A percentile compares a stretch with the other conserved stretches of the same genome.
Conservation (phyloP, 805 yeast species). For the Barnettozyma sp. region DNA sequence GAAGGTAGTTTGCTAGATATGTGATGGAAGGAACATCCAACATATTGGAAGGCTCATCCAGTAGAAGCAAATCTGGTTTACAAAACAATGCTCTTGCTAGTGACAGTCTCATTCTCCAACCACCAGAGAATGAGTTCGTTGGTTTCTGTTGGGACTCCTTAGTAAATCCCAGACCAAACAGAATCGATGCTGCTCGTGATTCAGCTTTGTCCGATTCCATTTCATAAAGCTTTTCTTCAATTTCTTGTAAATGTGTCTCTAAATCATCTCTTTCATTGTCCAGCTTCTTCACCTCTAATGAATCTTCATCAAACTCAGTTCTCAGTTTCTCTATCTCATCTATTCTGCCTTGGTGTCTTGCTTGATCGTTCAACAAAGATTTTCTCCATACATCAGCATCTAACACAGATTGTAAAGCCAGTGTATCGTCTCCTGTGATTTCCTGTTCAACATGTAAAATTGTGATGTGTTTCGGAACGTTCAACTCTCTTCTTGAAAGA, state of each 20-base stretch:
- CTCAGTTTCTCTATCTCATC: constrained; percentile 66
- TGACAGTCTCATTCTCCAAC: constrained; percentile 99
- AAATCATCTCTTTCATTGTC: constrained; percentile 90
- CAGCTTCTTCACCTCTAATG: constrained; percentile 65
- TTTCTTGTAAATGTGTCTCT: constrained; percentile 68
- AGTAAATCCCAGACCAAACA: constrained; percentile 91
- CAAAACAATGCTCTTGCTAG: constrained; percentile 96
- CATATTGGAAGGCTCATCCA: constrained; percentile 99
- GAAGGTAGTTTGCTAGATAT: constrained; percentile 82
- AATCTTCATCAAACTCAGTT: constrained; percentile 66
- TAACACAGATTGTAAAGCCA: constrained; percentile 89
- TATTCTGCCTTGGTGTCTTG: constrained; percentile 64
- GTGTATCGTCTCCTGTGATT: constrained; percentile 84
- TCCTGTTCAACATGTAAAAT: constrained; percentile 98
- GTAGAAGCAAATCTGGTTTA: constrained; percentile 84
- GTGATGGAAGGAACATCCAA: constrained; percentile 99
- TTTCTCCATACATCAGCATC: constrained; percentile 99
- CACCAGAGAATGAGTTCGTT: constrained; percentile 94
- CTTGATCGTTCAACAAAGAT: constrained; percentile 71
- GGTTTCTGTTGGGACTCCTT: constrained; percentile 75
- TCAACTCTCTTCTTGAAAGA: constrained; percentile 84
- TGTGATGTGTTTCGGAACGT: constrained; percentile 92
- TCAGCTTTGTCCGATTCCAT: constrained; percentile 98
- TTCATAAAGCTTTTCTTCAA: constrained; percentile 75
- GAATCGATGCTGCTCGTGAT: constrained; percentile 89